phyloP scores from a whole-genome alignment of 768 basidiomycete species.

The Pisolithus sp. region DNA sequence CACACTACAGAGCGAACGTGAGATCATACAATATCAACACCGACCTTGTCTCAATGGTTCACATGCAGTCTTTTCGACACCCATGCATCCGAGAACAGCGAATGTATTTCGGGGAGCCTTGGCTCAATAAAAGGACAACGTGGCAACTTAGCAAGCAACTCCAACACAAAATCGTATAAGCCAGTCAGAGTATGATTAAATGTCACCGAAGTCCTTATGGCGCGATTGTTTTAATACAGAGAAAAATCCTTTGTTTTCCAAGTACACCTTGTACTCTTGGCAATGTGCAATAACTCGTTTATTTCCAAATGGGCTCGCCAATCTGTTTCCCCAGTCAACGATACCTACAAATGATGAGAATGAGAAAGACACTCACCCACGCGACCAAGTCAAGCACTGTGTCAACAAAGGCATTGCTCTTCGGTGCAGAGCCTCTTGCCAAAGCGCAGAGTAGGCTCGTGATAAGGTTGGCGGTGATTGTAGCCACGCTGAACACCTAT shows the following conservation, averaged over 20 bases:
- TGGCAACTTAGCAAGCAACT: too few species aligned
- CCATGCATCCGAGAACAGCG: too few species aligned
- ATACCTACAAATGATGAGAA: neutral
- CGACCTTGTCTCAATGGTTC: too few species aligned
- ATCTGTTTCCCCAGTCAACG: constrained; percentile 28
- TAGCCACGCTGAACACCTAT: constrained; percentile 63
- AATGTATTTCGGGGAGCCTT: too few species aligned
- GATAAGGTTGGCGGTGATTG: constrained; percentile 64
- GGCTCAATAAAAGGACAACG: too few species aligned
- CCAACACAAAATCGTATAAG: too few species aligned
- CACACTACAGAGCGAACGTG: too few species aligned
- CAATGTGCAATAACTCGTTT: constrained; percentile 39
- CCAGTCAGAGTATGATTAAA: too few species aligned
- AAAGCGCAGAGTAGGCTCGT: constrained; percentile 61
- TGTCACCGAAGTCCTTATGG: too few species aligned
- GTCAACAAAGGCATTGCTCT: constrained; percentile 58
- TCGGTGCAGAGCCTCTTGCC: constrained; percentile 56
- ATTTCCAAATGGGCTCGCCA: constrained; percentile 49
- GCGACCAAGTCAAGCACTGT: constrained; percentile 33
- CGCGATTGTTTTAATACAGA: neutral
- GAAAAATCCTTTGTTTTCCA: constrained; percentile 40
- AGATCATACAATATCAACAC: too few species aligned
- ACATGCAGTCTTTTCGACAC: too few species aligned
- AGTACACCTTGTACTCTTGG: constrained; percentile 41
- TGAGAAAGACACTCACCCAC: constrained; percentile 31